Evolutionary conservation across 805 yeast genomes (phyloP), one percentile per base, ranked within the genome.

Genomic region (Debaryomyces castellii): DNA sequence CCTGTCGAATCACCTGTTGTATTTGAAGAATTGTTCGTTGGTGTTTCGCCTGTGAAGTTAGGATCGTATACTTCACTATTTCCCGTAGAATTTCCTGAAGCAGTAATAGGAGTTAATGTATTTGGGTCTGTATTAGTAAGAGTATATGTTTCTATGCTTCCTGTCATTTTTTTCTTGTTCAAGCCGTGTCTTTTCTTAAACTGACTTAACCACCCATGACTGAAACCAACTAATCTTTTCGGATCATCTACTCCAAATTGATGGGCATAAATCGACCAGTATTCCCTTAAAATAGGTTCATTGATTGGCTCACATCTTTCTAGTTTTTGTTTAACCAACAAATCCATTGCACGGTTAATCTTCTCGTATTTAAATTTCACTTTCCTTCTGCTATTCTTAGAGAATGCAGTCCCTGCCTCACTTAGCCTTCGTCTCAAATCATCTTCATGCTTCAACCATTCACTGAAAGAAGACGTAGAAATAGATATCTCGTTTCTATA

Each of bases 181-280:
- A 78, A 59, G 1, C 78, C 82, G 53, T 81, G 83, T 41, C 85
- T 62, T 51, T 77, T 80, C 58, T 81, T 81, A 60, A 81, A 81
- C 53, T 78, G 83, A 10, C 78, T 67, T 36, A 81, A 60, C 86
- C 86, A 81, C 7, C 87, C 87, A 57, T 81, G 85, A 51, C 82
- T 76, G 50, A 80, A 81, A 12, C 74, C 69, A 22, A 69, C 72
- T 45, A 77, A 58, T 44, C 87, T 63, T 55, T 81, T 81, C 3
- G 85, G 84, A 52, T 81, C 83, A 6, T 74, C 78, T 2, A 81
- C 83, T 8, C 85, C 85, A 55, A 60, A 78, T 53, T 73, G 69
- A 46, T 75, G 75, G 2, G 84, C 85, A 53, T 69, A 78, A 24
- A 70, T 62, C 11, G 73, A 65, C 87, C 87, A 81, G 54, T 78